phyloP scores from a whole-genome alignment of 1,139 yeast species.

The Debaryomycetaceae sp. region DNA sequence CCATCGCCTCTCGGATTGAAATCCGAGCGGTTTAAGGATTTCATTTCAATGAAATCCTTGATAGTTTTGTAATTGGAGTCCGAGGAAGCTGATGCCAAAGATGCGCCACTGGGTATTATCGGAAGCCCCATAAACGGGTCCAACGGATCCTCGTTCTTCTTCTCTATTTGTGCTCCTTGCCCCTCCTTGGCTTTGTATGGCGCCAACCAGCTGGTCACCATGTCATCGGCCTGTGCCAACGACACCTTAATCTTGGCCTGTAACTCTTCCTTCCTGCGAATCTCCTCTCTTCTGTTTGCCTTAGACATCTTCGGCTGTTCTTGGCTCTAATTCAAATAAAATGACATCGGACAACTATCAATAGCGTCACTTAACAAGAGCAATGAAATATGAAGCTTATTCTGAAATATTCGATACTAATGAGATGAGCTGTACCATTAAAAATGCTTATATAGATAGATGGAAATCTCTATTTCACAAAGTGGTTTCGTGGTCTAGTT shows the following conservation, averaged over 20 bases:
- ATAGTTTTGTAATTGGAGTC: constrained; percentile 12
- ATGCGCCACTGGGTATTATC: constrained; percentile 42
- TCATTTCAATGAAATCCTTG: constrained; percentile 29
- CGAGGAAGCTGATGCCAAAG: constrained; percentile 7
- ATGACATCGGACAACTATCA: too few species aligned
- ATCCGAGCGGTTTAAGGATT: constrained; percentile 7
- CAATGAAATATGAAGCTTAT: too few species aligned
- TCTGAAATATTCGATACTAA: too few species aligned
- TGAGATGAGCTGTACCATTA: too few species aligned
- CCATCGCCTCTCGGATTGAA: constrained; percentile 4
- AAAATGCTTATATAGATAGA: too few species aligned
- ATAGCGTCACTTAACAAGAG: too few species aligned
- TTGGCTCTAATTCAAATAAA: too few species aligned
- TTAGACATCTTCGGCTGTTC: constrained; percentile 11
- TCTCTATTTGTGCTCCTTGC: background rate
- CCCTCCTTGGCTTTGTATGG: constrained; percentile 8
- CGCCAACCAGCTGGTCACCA: constrained; percentile 42
- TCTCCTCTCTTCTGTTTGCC: constrained; percentile 36
- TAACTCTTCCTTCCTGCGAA: constrained; percentile 44
- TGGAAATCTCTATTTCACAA: background rate
- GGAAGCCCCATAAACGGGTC: constrained; percentile 36
- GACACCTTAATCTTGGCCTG: constrained; percentile 48
- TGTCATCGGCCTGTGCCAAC: constrained; percentile 32
- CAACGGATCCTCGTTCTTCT: constrained; percentile 4
- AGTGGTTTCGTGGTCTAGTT: constrained; percentile 81